Evolutionary conservation across 345 rosid genomes (phyloP).

Genomic region (Hypericum perforatum): DNA sequence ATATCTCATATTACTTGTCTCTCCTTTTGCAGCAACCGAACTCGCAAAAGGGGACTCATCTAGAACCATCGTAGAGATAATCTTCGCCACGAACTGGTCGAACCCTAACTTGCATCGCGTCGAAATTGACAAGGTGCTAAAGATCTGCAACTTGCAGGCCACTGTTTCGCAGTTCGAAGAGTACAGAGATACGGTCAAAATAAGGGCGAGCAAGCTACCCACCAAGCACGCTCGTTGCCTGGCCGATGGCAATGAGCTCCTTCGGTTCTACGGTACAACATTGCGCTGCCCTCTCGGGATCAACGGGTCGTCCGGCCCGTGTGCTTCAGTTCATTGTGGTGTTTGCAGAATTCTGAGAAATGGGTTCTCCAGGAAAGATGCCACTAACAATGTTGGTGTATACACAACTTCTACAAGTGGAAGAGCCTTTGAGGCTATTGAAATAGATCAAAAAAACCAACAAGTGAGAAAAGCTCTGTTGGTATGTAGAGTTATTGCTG

Average conservation of each 20-base stretch:
- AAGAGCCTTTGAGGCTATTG: constrained; percentile 33
- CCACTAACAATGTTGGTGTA: constrained; percentile 23
- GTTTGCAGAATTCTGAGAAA: constrained; percentile 46
- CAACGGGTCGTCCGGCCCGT: constrained; percentile 29
- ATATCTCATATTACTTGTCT: background rate
- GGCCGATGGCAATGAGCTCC: constrained; percentile 74
- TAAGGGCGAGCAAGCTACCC: constrained; percentile 37
- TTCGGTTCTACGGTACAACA: constrained; percentile 48
- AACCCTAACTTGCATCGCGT: constrained; percentile 15
- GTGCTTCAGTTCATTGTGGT: constrained; percentile 34
- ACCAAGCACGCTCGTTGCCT: constrained; percentile 54
- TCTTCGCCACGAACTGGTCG: constrained; percentile 33
- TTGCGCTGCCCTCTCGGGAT: constrained; percentile 44
- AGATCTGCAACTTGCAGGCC: constrained; percentile 45
- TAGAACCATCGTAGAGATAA: constrained; percentile 53
- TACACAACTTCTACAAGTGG: constrained; percentile 43
- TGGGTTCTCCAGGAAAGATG: constrained; percentile 34
- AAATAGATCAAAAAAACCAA: constrained; percentile 5
- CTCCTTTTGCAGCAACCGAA: constrained; percentile 31
- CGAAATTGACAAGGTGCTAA: constrained; percentile 30
- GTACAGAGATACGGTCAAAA: constrained; percentile 47
- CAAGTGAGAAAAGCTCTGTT: constrained; percentile 31
- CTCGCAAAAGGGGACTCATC: constrained; percentile 59
- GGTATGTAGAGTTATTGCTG: constrained; percentile 66
- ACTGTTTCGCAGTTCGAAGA: constrained; percentile 49